phyloP scores from a whole-genome alignment of 2,329 filamentous ascomycete genomes.

The Aureobasidium uvarum region DNA sequence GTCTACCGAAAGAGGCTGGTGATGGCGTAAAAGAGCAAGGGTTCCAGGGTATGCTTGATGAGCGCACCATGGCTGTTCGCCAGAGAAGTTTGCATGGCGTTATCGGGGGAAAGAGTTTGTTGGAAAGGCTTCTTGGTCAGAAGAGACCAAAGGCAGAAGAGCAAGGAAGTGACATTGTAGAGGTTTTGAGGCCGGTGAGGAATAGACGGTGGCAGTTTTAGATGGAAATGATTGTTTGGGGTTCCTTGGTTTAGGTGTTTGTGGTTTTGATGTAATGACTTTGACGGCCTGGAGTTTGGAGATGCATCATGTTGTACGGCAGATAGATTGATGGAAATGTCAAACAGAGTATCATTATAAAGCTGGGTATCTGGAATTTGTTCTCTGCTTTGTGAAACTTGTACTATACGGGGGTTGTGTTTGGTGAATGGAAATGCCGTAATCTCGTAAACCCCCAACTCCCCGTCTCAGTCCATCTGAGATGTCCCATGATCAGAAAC shows the following conservation, averaged over 20 bases:
- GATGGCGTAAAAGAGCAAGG: neutral
- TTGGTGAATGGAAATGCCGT: conserved; percentile 8
- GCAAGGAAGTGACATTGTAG: neutral
- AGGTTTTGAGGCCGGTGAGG: conserved; percentile 6
- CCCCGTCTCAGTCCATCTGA: neutral
- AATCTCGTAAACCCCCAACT: neutral
- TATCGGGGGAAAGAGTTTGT: neutral
- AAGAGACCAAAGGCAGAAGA: neutral
- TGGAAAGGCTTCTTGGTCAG: neutral
- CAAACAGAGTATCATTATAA: neutral
- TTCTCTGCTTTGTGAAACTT: conserved; percentile 3
- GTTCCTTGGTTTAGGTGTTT: neutral
- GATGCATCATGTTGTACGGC: neutral
- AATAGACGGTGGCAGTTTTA: conserved; percentile 13
- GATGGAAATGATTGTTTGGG: neutral
- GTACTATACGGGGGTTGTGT: neutral
- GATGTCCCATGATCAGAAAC: neutral
- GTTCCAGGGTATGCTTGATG: conserved; percentile 3
- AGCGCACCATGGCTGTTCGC: conserved; percentile 17
- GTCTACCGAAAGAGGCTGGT: neutral
- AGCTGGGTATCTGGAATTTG: conserved; percentile 8
- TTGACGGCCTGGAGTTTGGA: neutral
- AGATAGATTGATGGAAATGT: neutral
- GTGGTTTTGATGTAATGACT: neutral
- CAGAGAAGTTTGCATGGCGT: neutral